Evolutionary conservation across 805 yeast species (phyloP).

Genomic region (Schwanniomyces occidentalis): DNA sequence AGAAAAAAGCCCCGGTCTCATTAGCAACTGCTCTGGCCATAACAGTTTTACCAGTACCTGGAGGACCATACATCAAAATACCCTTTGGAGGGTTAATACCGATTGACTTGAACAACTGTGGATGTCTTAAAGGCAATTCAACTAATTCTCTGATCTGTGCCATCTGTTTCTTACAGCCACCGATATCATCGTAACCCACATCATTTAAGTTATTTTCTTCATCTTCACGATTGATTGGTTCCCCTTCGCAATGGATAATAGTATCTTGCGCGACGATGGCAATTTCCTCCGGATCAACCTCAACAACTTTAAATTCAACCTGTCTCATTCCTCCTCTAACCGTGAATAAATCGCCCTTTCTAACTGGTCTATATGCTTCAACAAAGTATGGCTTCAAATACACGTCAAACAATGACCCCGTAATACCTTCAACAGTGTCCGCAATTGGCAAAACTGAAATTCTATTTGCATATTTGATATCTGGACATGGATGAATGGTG

Average conservation of each 20-base stretch:
- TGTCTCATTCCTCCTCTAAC: constrained; percentile 99
- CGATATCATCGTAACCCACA: constrained; percentile 98
- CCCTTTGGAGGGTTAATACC: constrained; percentile 99
- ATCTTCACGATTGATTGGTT: constrained; percentile 96
- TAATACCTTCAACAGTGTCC: constrained; percentile 96
- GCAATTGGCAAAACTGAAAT: constrained; percentile 96
- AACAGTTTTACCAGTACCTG: constrained; percentile 99
- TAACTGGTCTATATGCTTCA: constrained; percentile 97
- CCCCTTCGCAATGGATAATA: constrained; percentile 97
- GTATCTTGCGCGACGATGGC: constrained; percentile 99
- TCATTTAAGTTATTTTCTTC: constrained; percentile 96
- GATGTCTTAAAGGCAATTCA: constrained; percentile 97
- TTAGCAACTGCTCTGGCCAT: constrained; percentile 99
- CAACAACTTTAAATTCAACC: constrained; percentile 97
- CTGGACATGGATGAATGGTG: constrained; percentile 93
- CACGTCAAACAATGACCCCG: constrained; percentile 94
- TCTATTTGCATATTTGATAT: constrained; percentile 93
- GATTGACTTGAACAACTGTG: constrained; percentile 94
- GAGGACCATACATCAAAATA: constrained; percentile 97
- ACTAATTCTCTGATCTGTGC: constrained; percentile 99
- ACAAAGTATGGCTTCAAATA: constrained; percentile 97
- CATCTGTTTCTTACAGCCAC: constrained; percentile 99
- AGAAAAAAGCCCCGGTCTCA: constrained; percentile 98
- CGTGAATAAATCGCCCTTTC: constrained; percentile 94
- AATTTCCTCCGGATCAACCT: constrained; percentile 94